Conservation (phyloP, 768 basidiomycete genomes). For the Lactarius deliciosus region DNA sequence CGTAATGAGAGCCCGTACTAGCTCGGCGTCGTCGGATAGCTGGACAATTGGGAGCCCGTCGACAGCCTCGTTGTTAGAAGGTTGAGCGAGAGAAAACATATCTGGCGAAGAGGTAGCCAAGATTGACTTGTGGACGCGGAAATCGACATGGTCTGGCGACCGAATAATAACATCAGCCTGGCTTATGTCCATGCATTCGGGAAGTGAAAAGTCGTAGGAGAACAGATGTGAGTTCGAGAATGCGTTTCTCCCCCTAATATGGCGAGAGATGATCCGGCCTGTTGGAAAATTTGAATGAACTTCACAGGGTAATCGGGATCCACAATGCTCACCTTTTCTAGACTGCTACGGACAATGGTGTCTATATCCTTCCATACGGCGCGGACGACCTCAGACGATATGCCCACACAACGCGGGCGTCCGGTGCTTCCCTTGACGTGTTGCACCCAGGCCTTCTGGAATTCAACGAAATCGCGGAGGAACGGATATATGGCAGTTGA, state of each 20-base stretch:
- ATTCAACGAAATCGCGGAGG: too few species aligned
- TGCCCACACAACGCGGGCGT: too few species aligned
- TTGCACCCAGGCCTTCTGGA: too few species aligned
- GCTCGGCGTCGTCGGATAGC: background rate
- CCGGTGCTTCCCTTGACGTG: too few species aligned
- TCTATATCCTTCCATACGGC: too few species aligned
- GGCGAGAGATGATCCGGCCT: conserved; percentile 9
- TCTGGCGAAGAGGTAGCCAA: conserved; percentile 44
- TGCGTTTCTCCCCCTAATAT: background rate
- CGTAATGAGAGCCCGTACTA: conserved; percentile 1
- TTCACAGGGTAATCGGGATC: too few species aligned
- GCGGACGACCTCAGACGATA: too few species aligned
- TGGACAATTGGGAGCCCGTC: conserved; percentile 1
- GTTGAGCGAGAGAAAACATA: conserved; percentile 14
- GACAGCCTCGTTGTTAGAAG: background rate
- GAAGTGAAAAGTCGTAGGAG: background rate
- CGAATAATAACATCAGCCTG: conserved; percentile 44
- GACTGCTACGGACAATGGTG: too few species aligned
- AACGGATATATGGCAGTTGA: too few species aligned
- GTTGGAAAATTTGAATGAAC: too few species aligned
- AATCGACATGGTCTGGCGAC: conserved; percentile 43
- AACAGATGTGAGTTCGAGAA: background rate
- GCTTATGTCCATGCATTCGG: background rate
- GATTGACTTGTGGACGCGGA: conserved; percentile 46
- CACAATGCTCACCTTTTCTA: too few species aligned